Base-by-base conservation (phyloP, 140 eudicot species). In the Bidens hawaiensis region DNA sequence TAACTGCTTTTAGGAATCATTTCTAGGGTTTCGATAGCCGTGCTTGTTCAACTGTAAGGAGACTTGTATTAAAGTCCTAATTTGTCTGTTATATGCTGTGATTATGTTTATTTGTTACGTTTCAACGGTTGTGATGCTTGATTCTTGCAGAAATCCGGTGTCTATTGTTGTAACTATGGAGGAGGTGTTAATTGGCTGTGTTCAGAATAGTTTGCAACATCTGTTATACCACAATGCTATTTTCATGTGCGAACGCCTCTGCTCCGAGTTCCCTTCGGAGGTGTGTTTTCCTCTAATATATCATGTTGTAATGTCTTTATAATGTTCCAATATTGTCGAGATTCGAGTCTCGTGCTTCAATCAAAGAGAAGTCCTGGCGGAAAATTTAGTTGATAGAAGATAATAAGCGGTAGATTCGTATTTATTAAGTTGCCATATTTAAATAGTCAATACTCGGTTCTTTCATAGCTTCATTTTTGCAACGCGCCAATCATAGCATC, bases 251-350 rank as follows among this genome's bases (percentile, higher is more conserved):
- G 93, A 91, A 68, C 94, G 96, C 6, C 97, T 94, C 57, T 94
- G 97, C 58, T 87, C 99, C 3, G 94, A 94, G 82, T 94, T 94
- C 69, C 95, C 90, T 12, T 76, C 99, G 0, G 99, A 94, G 97
- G 99, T 93, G 58, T 22, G 49, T 12, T 23, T 45, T 36, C 25
- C 18, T 5, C 23, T 12, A 53, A 9, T 18, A 14, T n/a, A 21
- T 17, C 33, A 11, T 51, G 49, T 56, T 0, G 5, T 26, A 42
- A 22, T 34, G 4, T 34, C 26, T 3, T 34, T 51, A 21, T n/a
- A n/a, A n/a, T 53, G 60, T 55, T 50, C 1, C 2, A 13, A 13
- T 4, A 36, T 58, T 22, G 9, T 54, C 21, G 25, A 12, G 14
- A 11, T 6, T 41, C 16, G 16, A 14, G 47, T 47, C 25, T 47